Percentiles rank a stretch among this genome's conserved stretches.
These are phyloP conservation scores for Zoysia japonica DNA, from an alignment of 176 grass and related monocot genomes.

Conservation along the genomic window DNA sequence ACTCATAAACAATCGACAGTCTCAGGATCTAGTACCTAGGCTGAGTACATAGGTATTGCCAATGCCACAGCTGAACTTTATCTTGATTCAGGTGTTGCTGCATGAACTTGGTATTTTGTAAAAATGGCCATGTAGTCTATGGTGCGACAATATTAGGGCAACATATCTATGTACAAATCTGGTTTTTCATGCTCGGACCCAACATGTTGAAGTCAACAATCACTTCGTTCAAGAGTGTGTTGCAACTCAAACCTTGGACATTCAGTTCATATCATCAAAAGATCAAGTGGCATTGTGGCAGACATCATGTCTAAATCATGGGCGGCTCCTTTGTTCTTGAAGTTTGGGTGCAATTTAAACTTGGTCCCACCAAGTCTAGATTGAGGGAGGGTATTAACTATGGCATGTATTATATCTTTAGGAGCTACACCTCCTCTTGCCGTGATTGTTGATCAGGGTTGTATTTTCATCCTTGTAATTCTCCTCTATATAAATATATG, in stretches of 20 bases:
- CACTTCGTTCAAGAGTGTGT: background rate
- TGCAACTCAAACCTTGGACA: background rate
- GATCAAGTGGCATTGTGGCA: background rate
- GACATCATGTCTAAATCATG: background rate
- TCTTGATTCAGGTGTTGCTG: background rate
- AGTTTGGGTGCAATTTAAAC: background rate
- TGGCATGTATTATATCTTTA: too few species aligned
- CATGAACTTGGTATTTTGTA: background rate
- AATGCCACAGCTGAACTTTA: background rate
- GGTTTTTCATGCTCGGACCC: background rate
- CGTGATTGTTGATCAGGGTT: too few species aligned
- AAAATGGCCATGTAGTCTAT: background rate
- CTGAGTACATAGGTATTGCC: background rate
- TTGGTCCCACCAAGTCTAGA: background rate
- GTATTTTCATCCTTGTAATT: too few species aligned
- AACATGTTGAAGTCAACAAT: background rate
- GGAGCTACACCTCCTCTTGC: too few species aligned
- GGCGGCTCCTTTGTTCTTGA: background rate
- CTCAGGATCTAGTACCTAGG: background rate
- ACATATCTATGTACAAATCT: background rate
- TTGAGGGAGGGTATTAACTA: background rate
- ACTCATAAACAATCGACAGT: background rate
- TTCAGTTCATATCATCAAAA: background rate
- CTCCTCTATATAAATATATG: too few species aligned
- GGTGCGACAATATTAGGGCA: background rate